Conservation (phyloP, 805 yeast genomes). For the Candida incommunis region DNA sequence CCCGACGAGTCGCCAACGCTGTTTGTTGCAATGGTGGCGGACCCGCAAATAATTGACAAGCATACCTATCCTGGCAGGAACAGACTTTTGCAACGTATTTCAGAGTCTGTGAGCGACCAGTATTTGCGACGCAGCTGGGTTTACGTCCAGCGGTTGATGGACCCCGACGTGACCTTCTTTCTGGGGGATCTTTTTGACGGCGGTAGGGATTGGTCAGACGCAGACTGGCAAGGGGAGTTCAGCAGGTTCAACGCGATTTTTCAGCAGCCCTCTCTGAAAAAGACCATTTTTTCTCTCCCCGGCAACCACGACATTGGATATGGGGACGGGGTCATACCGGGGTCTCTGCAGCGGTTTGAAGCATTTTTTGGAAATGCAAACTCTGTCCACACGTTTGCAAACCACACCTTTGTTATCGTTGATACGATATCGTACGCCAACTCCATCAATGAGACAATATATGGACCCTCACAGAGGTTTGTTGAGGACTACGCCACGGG, state of each 20-base stretch:
- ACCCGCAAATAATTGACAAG: constrained; percentile 86
- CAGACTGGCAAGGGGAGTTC: constrained; percentile 56
- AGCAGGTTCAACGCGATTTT: constrained; percentile 55
- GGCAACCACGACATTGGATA: constrained; percentile 98
- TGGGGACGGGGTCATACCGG: constrained; percentile 52
- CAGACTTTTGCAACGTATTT: constrained; percentile 33
- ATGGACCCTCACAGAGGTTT: constrained; percentile 36
- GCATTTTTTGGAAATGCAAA: constrained; percentile 61
- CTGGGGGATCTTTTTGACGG: constrained; percentile 93
- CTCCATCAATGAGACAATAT: constrained; percentile 30
- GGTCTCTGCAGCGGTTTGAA: constrained; percentile 48
- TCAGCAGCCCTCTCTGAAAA: constrained; percentile 35
- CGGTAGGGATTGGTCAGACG: constrained; percentile 73
- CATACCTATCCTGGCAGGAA: constrained; percentile 74
- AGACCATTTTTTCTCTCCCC: constrained; percentile 39
- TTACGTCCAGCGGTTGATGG: constrained; percentile 37
- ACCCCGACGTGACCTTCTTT: constrained; percentile 66
- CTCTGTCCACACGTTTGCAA: constrained; percentile 39
- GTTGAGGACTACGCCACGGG: constrained; percentile 27
- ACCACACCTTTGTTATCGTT: constrained; percentile 60
- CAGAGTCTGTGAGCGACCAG: constrained; percentile 55
- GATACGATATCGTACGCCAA: constrained; percentile 79
- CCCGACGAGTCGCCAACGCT: not conserved
- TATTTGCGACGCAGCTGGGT: constrained; percentile 68
- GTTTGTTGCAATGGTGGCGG: constrained; percentile 55